Evolutionary conservation across 2,329 filamentous ascomycete species (phyloP), one percentile per base, ranked within the genome.

Genomic region (Verticillium alfalfae): DNA sequence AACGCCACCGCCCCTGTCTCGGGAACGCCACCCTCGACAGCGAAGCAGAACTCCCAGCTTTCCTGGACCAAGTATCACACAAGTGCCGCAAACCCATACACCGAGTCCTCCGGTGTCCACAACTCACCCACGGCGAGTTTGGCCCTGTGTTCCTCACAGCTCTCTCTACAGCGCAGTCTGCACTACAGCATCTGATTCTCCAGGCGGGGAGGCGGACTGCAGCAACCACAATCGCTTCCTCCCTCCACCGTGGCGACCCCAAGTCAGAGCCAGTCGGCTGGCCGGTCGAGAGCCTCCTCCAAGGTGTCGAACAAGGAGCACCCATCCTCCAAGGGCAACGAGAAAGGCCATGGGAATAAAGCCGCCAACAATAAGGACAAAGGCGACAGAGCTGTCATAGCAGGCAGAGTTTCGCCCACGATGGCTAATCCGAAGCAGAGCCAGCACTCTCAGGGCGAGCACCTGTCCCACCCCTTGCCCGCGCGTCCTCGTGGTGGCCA

Each of bases 101-200:
- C 52, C 64, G 64, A 62, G 57, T 49, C 60, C 10, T 37, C 54
- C 52, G 57, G 49, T 49, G 31, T 8, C 62, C 66, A 67, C 56
- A 72, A 75, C 61, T 79, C 58, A 71, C 78, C 64, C 78, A 79
- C 64, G 68, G 85, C 68, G 82, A 86, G 76, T 85, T 63, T 76
- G 85, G 34, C 84, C 85, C n/a, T n/a, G n/a, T n/a, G n/a, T n/a
- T n/a, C n/a, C n/a, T n/a, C n/a, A n/a, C n/a, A n/a, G n/a, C n/a
- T 84, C 80, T 52, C 76, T 84, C 65, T 85, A 86, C 73, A 69
- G 84, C 83, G 60, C 84, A 87, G 81, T 89, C 61, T 85, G 59
- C 81, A 87, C 67, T 88, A 88, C 79, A 88, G 88, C 73, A 83
- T 70, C 84, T 88, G 70, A 81, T 88, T 84, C 85, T 60, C 81